These are phyloP conservation scores for Myxozyma vanderwaltii DNA, from an alignment of 805 yeast genomes.

Conservation along the genomic window DNA sequence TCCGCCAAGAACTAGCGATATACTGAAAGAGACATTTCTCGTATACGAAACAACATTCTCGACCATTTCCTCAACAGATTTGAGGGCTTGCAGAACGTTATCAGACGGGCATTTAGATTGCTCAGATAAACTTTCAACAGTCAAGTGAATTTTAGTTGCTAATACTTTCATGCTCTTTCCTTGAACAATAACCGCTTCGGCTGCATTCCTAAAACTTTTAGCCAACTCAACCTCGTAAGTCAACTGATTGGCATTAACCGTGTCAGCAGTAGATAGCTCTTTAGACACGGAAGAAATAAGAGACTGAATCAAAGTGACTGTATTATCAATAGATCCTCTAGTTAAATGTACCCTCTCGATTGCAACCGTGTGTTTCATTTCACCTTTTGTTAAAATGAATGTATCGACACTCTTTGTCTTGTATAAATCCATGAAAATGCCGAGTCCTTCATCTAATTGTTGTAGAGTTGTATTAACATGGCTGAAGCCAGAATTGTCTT, in stretches of 20 bases:
- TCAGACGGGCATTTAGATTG: slow-evolving; percentile 6
- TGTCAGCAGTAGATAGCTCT: background rate
- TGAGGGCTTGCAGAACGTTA: background rate
- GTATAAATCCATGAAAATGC: slow-evolving; percentile 8
- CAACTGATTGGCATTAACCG: background rate
- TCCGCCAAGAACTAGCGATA: background rate
- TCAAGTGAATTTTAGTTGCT: background rate
- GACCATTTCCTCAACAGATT: background rate
- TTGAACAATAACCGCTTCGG: slow-evolving; percentile 4
- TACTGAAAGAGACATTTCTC: slow-evolving; percentile 9
- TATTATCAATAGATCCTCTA: background rate
- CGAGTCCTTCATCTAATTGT: background rate
- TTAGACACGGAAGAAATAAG: background rate
- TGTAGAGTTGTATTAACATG: background rate
- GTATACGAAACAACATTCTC: background rate
- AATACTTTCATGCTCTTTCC: slow-evolving; percentile 11
- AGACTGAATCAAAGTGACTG: background rate
- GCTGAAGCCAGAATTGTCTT: background rate
- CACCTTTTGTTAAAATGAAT: background rate
- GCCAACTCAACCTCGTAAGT: slow-evolving; percentile 16
- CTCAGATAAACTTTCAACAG: background rate
- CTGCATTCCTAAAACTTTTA: slow-evolving; percentile 1
- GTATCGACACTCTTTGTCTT: background rate
- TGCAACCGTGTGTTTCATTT: background rate
- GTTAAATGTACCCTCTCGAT: background rate